These are phyloP conservation scores for Cytospora chrysosperma DNA, from an alignment of 2,329 filamentous ascomycete genomes.

Conservation along the genomic window DNA sequence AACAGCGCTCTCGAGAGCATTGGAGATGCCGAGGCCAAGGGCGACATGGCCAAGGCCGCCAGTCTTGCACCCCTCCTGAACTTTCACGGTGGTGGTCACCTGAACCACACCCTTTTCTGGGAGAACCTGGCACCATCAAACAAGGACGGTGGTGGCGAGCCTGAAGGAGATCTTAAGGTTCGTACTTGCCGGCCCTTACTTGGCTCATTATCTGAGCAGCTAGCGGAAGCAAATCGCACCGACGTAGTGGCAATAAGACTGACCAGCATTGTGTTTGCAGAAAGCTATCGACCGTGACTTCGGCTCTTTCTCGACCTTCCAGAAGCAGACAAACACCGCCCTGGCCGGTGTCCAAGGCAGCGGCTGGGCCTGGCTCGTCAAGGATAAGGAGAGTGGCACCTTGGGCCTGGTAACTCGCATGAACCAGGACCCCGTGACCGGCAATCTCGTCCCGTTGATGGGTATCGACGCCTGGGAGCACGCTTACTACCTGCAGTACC, in stretches of 20 bases:
- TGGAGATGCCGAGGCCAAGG: constrained; percentile 60
- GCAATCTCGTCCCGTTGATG: constrained; percentile 76
- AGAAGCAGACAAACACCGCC: constrained; percentile 65
- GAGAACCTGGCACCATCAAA: constrained; percentile 72
- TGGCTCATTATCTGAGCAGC: not conserved
- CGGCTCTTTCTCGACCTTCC: constrained; percentile 63
- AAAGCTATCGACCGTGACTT: constrained; percentile 64
- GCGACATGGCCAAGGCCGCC: constrained; percentile 53
- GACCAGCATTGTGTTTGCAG: constrained; percentile 29
- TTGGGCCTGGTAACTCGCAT: constrained; percentile 68
- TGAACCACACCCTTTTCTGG: constrained; percentile 95
- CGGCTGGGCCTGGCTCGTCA: constrained; percentile 88
- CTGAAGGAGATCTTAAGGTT: constrained; percentile 60
- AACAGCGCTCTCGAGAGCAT: constrained; percentile 66
- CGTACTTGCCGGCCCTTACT: constrained; percentile 11
- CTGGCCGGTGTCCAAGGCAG: constrained; percentile 79
- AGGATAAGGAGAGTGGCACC: constrained; percentile 62
- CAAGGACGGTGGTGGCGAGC: constrained; percentile 61
- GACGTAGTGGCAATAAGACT: not conserved
- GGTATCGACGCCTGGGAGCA: constrained; percentile 97
- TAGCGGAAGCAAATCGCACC: not conserved
- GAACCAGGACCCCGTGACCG: constrained; percentile 88
- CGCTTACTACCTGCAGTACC: constrained; percentile 92
- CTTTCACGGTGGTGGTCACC: constrained; percentile 89
- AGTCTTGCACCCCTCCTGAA: constrained; percentile 59